phyloP scores from a whole-genome alignment of 225 moss, liverwort and hornwort species.

The Marchantia paleacea region DNA sequence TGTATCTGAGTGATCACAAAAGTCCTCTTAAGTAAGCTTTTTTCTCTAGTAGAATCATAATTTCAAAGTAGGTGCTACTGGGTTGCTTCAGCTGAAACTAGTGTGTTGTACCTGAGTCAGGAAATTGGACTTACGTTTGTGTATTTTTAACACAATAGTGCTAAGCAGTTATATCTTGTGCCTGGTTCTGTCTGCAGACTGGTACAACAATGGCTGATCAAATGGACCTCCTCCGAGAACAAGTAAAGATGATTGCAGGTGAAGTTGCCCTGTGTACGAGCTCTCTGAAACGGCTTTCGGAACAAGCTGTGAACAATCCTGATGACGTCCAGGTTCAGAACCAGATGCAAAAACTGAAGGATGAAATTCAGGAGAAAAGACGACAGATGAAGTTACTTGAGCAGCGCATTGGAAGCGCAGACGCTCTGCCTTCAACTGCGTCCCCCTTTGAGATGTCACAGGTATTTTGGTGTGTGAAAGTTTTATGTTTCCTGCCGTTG shows the following conservation, averaged over 20 bases:
- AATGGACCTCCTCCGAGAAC: conserved; percentile 90
- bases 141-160: too few species aligned
- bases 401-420: conserved; percentile 80
- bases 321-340: conserved; percentile 73
- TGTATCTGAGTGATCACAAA: neutral
- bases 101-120: too few species aligned
- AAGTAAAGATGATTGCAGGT: conserved; percentile 92
- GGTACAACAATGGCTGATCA: conserved; percentile 97
- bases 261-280: conserved; percentile 96
- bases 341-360: conserved; percentile 86
- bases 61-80: too few species aligned
- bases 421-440: conserved; percentile 49
- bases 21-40: too few species aligned
- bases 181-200: conserved; percentile 46
- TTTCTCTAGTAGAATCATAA: too few species aligned
- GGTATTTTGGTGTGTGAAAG: conserved; percentile 35
- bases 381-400: conserved; percentile 91
- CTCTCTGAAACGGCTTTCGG: conserved; percentile 85
- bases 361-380: conserved; percentile 92
- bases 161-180: too few species aligned
- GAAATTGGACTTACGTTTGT: too few species aligned
- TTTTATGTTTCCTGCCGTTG: neutral
- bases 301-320: conserved; percentile 71
- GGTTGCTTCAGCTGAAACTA: too few species aligned
- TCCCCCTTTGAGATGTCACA: conserved; percentile 90